Evolutionary conservation across 1,139 yeast genomes (phyloP).

Genomic region (Candida buenavistaensis): DNA sequence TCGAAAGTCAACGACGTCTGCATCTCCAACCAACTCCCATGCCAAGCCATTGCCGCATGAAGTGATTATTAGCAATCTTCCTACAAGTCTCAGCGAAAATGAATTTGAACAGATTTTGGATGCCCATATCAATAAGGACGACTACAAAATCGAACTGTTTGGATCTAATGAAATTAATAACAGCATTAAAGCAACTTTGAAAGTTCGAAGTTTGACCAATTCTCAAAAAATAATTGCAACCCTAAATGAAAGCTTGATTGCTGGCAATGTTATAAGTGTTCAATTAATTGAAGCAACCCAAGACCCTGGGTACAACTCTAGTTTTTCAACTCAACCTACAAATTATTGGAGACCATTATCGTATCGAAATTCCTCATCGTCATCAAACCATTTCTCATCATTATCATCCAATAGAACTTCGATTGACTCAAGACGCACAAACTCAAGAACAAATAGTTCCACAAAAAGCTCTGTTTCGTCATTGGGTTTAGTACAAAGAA

Average conservation of each 20-base stretch:
- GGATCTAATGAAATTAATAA: neutral
- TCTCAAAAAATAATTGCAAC: conserved; percentile 1
- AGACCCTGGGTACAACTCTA: too few species aligned
- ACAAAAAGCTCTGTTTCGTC: conserved; percentile 8
- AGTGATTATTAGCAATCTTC: conserved; percentile 3
- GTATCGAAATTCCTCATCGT: neutral
- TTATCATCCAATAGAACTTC: conserved; percentile 1
- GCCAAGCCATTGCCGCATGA: conserved; percentile 1
- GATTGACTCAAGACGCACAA: conserved; percentile 9
- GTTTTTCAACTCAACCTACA: too few species aligned
- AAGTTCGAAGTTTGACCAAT: neutral
- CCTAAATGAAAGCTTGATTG: neutral
- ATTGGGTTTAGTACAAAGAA: conserved; percentile 8
- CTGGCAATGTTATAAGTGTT: neutral
- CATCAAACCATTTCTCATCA: neutral
- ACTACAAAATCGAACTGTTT: neutral
- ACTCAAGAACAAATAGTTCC: conserved; percentile 15
- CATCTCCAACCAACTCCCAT: conserved; percentile 4
- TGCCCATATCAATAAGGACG: neutral
- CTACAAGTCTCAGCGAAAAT: neutral
- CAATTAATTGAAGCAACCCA: neutral
- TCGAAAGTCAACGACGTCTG: conserved; percentile 3
- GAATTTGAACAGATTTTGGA: neutral
- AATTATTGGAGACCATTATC: neutral
- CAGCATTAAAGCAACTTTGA: neutral